Evolutionary conservation across 176 grass and related monocot species (phyloP), one percentile per base, ranked within the genome.

Genomic region (Guadua angustifolia): DNA sequence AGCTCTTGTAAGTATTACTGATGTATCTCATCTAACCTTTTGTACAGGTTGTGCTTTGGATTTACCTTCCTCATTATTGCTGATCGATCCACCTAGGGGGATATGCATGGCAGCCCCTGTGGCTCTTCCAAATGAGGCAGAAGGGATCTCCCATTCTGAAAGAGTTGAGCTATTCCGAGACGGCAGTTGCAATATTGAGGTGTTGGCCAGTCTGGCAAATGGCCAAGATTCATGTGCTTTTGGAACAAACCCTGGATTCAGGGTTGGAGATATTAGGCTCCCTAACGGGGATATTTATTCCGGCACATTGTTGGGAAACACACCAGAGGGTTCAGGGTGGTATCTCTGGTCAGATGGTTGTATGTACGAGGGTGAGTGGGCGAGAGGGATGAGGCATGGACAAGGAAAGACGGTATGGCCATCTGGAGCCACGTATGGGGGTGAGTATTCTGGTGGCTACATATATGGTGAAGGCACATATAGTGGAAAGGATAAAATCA

Each of bases 21-120:
- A 86, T 7, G 12, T 66, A 42, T 90, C 22, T 73, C 42, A 32
- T 83, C n/a, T 83, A 24, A 33, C 9, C 40, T 74, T 83, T 73
- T 66, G 14, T 77, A 19, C 80, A 87, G 88, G 43, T 24, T 18
- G 59, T 61, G 18, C 38, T 43, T 78, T 25, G n/a, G 22, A 60
- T 67, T 24, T 45, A 43, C 11, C 17, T 59, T 35, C 51, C 29
- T 29, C 25, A 5, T 17, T 21, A 16, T 8, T 1, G 78, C 1
- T 38, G 78, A 19, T 49, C 7, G 40, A 46, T 58, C 26, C 58
- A 52, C 18, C 46, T 6, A 13, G 22, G 51, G 66, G n/a, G 76
- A n/a, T 82, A 82, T 98, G 95, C 86, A 98, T 98, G 95, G 91
- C 95, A 97, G 50, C 91, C 88, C 88, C 84, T 26, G 90, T 88